Evolutionary conservation across 2,329 filamentous ascomycete genomes (phyloP), one percentile per base, ranked within the genome.

Genomic region (Fusarium aywerte): DNA sequence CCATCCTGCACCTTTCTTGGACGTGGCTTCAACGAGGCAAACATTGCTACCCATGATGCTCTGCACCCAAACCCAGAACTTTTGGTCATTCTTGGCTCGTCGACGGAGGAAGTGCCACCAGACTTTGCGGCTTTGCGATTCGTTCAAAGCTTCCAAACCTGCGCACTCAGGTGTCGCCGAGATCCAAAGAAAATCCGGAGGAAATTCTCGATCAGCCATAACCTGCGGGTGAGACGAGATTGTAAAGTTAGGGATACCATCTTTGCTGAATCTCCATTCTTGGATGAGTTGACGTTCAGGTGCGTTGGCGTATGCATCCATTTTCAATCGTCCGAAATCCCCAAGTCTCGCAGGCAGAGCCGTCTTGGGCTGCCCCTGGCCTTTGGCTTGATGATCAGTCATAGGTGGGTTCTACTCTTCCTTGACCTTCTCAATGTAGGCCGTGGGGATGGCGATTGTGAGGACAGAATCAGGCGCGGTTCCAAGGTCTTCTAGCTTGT

Each of bases 181-280:
- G 9, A 42, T 13, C 62, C 65, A 70, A 15, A 72, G 58, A 31
- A 72, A 72, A 32, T 69, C 70, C 7, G 60, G 43, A 3, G 58
- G 53, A 15, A 70, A 39, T 16, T 42, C 44, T 13, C 33, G 49
- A 3, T 55, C 18, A 2, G 27, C 11, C 18, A 65, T 36, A 9
- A 32, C 29, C 10, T 15, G 27, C 11, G 70, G 63, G n/a, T 65
- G 68, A 12, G 55, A 29, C 8, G 62, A 62, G 36, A 62, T 60
- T 10, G 51, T 59, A 44, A 75, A 73, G 27, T 36, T 62, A 5
- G 73, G 73, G 16, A 73, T 53, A 1, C 73, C 73, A 16, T 72
- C 48, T 48, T 60, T 68, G 45, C 68, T 72, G 36, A 73, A 62
- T 35, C 55, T 65, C 47, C 70, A 68, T 21, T 53, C 44, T 16